A percentile compares a stretch with the other conserved stretches of the same genome.
Evolutionary conservation across 208 protist species (phyloP).

Genomic region (Endotrypanum monterogeii): DNA sequence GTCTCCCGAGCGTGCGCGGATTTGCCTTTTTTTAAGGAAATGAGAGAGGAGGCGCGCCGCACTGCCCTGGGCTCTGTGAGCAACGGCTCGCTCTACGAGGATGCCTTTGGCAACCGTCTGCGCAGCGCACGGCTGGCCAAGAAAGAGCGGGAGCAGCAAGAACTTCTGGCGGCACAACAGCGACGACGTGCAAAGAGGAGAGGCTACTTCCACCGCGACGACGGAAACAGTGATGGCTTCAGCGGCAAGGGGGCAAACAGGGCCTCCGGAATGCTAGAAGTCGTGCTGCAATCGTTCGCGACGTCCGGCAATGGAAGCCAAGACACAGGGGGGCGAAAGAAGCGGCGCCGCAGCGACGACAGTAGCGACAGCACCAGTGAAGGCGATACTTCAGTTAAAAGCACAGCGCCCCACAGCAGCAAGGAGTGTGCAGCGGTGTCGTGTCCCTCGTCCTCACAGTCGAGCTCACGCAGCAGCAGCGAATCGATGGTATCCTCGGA

Average conservation of each 20-base stretch:
- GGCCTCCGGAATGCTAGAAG: constrained; percentile 25
- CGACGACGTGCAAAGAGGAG: constrained; percentile 43
- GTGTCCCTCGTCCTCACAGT: neutral
- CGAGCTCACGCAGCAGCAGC: constrained; percentile 9
- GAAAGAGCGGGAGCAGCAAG: constrained; percentile 53
- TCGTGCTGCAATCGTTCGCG: constrained; percentile 13
- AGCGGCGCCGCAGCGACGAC: neutral
- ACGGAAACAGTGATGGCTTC: constrained; percentile 7
- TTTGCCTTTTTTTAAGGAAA: constrained; percentile 51
- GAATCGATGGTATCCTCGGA: constrained; percentile 10
- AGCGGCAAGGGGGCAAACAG: constrained; percentile 1
- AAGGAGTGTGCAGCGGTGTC: neutral
- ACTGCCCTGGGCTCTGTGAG: constrained; percentile 37
- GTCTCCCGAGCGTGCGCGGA: constrained; percentile 29
- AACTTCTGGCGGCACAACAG: constrained; percentile 33
- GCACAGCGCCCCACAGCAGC: neutral
- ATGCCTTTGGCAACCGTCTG: constrained; percentile 72
- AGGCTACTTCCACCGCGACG: constrained; percentile 71
- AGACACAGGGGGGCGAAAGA: neutral
- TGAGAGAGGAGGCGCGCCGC: constrained; percentile 36
- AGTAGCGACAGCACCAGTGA: neutral
- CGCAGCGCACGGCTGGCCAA: constrained; percentile 75
- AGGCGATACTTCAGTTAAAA: neutral
- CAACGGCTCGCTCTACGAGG: constrained; percentile 42
- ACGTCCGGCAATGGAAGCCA: neutral